Percentiles rank a stretch among this genome's conserved stretches.
Evolutionary conservation across 257 asterid genomes (phyloP).

Genomic region (Misopates orontium): DNA sequence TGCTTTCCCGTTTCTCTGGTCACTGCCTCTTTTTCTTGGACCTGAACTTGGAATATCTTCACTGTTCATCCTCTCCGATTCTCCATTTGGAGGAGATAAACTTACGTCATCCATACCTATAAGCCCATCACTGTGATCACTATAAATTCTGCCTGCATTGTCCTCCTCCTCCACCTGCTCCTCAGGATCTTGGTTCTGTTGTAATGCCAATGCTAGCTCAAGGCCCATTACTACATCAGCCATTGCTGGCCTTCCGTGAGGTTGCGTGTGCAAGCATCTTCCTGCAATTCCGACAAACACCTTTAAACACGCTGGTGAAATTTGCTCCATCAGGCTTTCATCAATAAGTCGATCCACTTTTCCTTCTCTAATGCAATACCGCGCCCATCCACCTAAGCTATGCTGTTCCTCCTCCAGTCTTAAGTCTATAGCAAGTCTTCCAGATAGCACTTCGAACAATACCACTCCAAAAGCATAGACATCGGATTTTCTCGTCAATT

Average conservation of each 20-base stretch:
- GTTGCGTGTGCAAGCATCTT: conserved; percentile 58
- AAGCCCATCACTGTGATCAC: conserved; percentile 53
- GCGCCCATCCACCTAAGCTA: conserved; percentile 61
- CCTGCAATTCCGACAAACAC: conserved; percentile 58
- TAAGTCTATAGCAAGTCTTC: conserved; percentile 56
- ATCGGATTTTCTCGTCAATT: conserved; percentile 62
- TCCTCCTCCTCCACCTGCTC: conserved; percentile 44
- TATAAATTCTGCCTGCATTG: conserved; percentile 31
- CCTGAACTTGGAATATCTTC: conserved; percentile 35
- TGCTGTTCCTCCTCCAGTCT: conserved; percentile 59
- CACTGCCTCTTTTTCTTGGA: conserved; percentile 33
- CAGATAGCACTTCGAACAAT: conserved; percentile 62
- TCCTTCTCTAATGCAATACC: conserved; percentile 55
- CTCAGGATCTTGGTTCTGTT: conserved; percentile 37
- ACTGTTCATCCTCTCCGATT: conserved; percentile 33
- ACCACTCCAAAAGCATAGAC: conserved; percentile 78
- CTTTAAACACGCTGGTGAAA: conserved; percentile 51
- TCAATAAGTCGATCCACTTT: conserved; percentile 55
- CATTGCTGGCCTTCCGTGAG: conserved; percentile 63
- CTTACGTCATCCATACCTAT: conserved; percentile 44
- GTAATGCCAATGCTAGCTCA: conserved; percentile 52
- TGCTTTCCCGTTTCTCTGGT: conserved; percentile 29
- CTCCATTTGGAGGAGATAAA: conserved; percentile 32
- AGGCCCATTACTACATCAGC: conserved; percentile 63
- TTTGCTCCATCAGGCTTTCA: conserved; percentile 42